A percentile compares a stretch with the other conserved stretches of the same genome.
Evolutionary conservation across 2,329 filamentous ascomycete species (phyloP).

Genomic region (Xylaria sp.): DNA sequence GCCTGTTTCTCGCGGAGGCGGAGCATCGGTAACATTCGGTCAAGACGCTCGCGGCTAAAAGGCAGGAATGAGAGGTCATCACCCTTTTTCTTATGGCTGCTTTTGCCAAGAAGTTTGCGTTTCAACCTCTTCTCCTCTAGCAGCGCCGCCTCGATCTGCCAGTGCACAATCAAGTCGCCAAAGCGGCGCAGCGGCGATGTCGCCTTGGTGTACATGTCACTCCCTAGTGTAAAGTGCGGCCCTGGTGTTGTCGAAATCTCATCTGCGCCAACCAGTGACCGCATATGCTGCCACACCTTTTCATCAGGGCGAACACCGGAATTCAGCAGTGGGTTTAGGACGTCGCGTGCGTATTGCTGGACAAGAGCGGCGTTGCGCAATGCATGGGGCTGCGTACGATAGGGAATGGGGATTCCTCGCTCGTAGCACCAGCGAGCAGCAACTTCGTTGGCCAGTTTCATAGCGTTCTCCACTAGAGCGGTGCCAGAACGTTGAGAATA

Average conservation of each 20-base stretch:
- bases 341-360: conserved; percentile 52
- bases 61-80: conserved; percentile 55
- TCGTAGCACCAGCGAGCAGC: conserved; percentile 70
- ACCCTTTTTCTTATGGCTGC: conserved; percentile 23
- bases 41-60: conserved; percentile 57
- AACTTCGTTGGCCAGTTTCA: conserved; percentile 71
- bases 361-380: conserved; percentile 53
- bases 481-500: conserved; percentile 49
- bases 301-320: conserved; percentile 50
- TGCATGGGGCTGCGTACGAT: conserved; percentile 62
- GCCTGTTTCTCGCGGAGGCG: conserved; percentile 65
- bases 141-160: conserved; percentile 72
- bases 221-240: conserved; percentile 67
- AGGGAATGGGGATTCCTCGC: conserved; percentile 69
- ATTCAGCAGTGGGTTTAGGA: conserved; percentile 55
- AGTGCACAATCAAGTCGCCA: conserved; percentile 71
- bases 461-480: conserved; percentile 60
- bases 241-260: conserved; percentile 64
- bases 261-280: conserved; percentile 60
- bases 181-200: conserved; percentile 75
- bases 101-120: conserved; percentile 51
- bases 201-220: conserved; percentile 70
- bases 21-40: conserved; percentile 61
- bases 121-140: conserved; percentile 55
- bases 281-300: conserved; percentile 49